Evolutionary conservation across 2,329 filamentous ascomycete species (phyloP).

Genomic region (Fusarium sp.): DNA sequence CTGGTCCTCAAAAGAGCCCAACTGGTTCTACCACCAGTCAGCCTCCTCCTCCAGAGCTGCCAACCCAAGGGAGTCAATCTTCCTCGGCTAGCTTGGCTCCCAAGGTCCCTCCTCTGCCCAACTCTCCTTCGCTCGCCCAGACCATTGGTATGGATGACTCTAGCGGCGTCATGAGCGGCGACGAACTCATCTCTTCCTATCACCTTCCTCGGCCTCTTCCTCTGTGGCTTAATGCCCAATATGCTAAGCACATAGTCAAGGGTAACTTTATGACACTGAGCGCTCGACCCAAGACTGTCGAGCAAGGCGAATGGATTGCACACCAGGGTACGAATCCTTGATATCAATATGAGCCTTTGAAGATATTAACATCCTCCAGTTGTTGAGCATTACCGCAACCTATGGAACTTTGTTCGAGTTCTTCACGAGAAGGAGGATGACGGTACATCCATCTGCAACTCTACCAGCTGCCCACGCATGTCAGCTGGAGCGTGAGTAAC

Average conservation of each 20-base stretch:
- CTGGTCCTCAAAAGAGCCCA: conserved; percentile 64
- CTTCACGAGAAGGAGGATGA: conserved; percentile 88
- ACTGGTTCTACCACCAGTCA: conserved; percentile 60
- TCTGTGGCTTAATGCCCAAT: conserved; percentile 76
- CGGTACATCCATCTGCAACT: conserved; percentile 84
- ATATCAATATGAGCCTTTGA: background rate
- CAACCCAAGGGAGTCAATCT: conserved; percentile 62
- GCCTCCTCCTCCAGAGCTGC: conserved; percentile 59
- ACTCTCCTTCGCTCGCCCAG: conserved; percentile 72
- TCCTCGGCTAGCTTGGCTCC: conserved; percentile 65
- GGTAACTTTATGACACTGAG: conserved; percentile 99
- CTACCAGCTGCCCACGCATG: conserved; percentile 88
- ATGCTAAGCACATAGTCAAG: conserved; percentile 91
- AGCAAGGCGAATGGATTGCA: conserved; percentile 94
- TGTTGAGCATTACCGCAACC: conserved; percentile 89
- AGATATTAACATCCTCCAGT: conserved; percentile 61
- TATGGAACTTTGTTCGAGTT: conserved; percentile 90
- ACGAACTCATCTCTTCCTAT: conserved; percentile 68
- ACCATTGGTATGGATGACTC: conserved; percentile 76
- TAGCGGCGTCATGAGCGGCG: conserved; percentile 59
- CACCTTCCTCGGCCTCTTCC: conserved; percentile 75
- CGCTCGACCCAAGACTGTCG: conserved; percentile 91
- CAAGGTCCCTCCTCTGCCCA: conserved; percentile 70
- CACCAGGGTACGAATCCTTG: conserved; percentile 77
- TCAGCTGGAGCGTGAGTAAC: conserved; percentile 86